Percentiles rank a stretch among this genome's conserved stretches.
phyloP scores from a whole-genome alignment of 768 basidiomycete genomes.

The Leccinum boreale region DNA sequence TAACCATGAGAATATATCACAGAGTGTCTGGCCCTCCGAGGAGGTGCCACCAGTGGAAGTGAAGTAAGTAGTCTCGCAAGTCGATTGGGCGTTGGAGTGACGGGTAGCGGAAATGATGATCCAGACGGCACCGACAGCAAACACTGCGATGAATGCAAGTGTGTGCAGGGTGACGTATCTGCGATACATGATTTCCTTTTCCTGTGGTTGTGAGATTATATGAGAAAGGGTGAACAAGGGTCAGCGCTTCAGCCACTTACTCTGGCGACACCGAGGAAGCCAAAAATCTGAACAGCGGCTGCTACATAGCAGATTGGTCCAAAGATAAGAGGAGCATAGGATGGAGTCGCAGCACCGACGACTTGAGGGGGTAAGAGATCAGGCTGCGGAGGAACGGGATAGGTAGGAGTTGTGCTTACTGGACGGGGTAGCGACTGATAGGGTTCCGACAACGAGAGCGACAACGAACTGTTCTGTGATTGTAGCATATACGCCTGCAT shows the following conservation, averaged over 20 bases:
- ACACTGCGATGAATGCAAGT: conserved; percentile 51
- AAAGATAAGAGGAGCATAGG: conserved; percentile 70
- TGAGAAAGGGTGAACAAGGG: background rate
- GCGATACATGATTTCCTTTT: conserved; percentile 61
- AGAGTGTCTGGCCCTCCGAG: conserved; percentile 67
- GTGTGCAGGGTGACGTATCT: conserved; percentile 69
- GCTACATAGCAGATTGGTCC: conserved; percentile 73
- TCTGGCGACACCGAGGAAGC: conserved; percentile 79
- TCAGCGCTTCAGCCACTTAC: conserved; percentile 37
- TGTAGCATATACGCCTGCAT: conserved; percentile 84
- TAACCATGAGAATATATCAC: conserved; percentile 90
- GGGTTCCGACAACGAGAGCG: conserved; percentile 63
- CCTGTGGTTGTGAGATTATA: conserved; percentile 40
- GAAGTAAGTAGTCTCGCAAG: conserved; percentile 64
- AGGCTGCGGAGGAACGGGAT: conserved; percentile 1
- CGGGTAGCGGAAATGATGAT: conserved; percentile 74
- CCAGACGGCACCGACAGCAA: conserved; percentile 79
- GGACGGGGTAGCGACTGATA: conserved; percentile 74
- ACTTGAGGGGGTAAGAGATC: conserved; percentile 43
- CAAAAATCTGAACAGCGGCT: conserved; percentile 76
- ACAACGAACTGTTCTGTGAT: conserved; percentile 73
- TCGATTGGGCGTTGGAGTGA: conserved; percentile 66
- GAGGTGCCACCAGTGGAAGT: conserved; percentile 29
- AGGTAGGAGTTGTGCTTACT: conserved; percentile 52
- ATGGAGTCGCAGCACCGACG: conserved; percentile 82